Evolutionary conservation across 192 early-diverging fungal genomes (phyloP), one percentile per base, ranked within the genome.

Genomic region (Ramicandelaber brevisporus): DNA sequence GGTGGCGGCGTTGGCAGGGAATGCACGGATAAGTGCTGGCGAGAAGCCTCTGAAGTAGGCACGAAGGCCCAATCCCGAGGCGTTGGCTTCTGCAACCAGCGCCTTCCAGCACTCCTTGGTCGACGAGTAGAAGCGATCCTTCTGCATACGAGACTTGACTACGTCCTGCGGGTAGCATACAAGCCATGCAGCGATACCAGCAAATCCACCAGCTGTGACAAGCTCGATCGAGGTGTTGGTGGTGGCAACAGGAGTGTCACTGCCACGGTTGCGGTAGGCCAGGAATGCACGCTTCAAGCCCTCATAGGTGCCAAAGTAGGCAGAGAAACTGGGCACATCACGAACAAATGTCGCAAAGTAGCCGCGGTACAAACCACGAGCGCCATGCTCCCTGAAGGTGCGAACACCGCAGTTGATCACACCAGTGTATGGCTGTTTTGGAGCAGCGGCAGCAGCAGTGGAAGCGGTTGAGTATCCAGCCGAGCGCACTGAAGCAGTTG

Each of bases 1-100:
- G 1, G 66, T 72, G 10, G 66, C 69, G 10, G 69, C 69, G 30
- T 72, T 72, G n/a, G 65, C 65, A 14, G 63, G 63, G 50, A 66
- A 66, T 14, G 63, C 65, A 33, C 65, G 40, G 2, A 56, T 59
- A 8, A 32, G 9, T 5, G 31, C 22, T 2, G 31, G 31, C 6
- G 11, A 17, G 6, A 32, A 32, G n/a, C 31, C 31, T 8, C 15
- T 14, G 20, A 32, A 32, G 31, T 11, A 20, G n/a, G n/a, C n/a
- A n/a, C n/a, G n/a, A 6, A 20, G 19, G 3, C 31, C 19, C 31
- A 8, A 32, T 3, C 17, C 6, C 11, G 10, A 7, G 5, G 8
- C 16, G 11, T 10, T n/a, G 13, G 20, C 31, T 19, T 32, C 31
- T 8, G 10, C n/a, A 17, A 63, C 39, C 31, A 32, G 11, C 11